phyloP scores from a whole-genome alignment of 257 asterid genomes.

The Orobanche coerulescens region DNA sequence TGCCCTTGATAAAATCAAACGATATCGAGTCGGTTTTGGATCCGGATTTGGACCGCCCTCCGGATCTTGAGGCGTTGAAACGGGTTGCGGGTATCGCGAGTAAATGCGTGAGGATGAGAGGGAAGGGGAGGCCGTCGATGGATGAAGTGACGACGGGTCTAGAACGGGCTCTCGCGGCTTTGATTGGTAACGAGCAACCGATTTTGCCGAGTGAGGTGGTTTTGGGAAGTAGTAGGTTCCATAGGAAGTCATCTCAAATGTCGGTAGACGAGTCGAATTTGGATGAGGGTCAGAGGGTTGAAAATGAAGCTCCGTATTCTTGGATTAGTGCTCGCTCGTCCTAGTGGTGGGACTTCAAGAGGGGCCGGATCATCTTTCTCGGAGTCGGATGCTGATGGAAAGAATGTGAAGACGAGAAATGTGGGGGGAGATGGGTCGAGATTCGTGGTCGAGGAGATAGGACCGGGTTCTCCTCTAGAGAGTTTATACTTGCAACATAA shows the following conservation, averaged over 20 bases:
- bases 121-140: conserved; percentile 93
- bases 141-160: conserved; percentile 80
- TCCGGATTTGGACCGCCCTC: conserved; percentile 52
- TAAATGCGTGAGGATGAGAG: conserved; percentile 87
- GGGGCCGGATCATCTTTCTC: conserved; percentile 70
- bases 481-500: conserved; percentile 82
- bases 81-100: conserved; percentile 72
- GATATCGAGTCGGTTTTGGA: conserved; percentile 56
- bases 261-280: conserved; percentile 65
- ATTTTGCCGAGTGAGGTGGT: conserved; percentile 90
- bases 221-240: conserved; percentile 84
- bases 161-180: conserved; percentile 70
- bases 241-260: conserved; percentile 68
- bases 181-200: conserved; percentile 91
- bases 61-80: conserved; percentile 61
- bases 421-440: conserved; percentile 56
- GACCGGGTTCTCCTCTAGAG: conserved; percentile 88
- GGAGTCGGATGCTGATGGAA: conserved; percentile 68
- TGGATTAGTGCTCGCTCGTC: conserved; percentile 94
- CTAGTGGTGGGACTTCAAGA: conserved; percentile 76
- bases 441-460: conserved; percentile 77
- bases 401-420: conserved; percentile 40
- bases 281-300: conserved; percentile 76
- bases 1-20: conserved; percentile 67
- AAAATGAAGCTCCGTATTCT: conserved; percentile 77